Conservation (phyloP, 2,329 filamentous ascomycete species). For the Cadophora sp. region DNA sequence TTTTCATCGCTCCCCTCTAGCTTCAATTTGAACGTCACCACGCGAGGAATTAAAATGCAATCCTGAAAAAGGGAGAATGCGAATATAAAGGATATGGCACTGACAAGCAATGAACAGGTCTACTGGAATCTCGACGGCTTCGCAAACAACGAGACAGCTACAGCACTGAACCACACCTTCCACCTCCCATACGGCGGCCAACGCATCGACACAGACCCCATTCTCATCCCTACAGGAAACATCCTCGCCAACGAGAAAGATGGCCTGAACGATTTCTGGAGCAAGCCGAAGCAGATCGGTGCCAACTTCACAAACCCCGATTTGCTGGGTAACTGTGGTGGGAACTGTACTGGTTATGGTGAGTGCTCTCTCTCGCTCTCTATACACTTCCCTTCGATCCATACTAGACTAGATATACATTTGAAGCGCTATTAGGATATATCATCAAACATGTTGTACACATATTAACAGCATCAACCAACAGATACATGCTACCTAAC, state of each 20-base stretch:
- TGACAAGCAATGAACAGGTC: conserved; percentile 55
- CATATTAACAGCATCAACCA: neutral
- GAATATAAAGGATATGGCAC: neutral
- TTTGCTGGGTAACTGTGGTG: conserved; percentile 77
- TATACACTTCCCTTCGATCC: neutral
- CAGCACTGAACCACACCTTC: conserved; percentile 73
- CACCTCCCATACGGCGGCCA: conserved; percentile 76
- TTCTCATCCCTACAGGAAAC: conserved; percentile 77
- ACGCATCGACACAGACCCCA: conserved; percentile 71
- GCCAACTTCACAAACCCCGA: conserved; percentile 68
- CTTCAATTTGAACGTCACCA: neutral
- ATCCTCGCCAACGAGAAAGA: conserved; percentile 72
- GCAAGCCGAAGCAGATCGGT: conserved; percentile 78
- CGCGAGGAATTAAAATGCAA: neutral
- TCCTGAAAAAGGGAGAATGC: neutral
- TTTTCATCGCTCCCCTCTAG: neutral
- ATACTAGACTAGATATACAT: neutral
- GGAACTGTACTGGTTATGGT: conserved; percentile 85
- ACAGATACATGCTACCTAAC: conserved; percentile 73
- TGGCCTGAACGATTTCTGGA: conserved; percentile 84
- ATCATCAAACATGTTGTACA: too few species aligned
- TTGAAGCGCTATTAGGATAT: too few species aligned
- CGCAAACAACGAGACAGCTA: conserved; percentile 71
- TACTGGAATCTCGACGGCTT: conserved; percentile 89
- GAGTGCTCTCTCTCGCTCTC: conserved; percentile 47